Conservation (phyloP, 2,329 filamentous ascomycete genomes). For the Nothophaeocryptopus gaeumannii region DNA sequence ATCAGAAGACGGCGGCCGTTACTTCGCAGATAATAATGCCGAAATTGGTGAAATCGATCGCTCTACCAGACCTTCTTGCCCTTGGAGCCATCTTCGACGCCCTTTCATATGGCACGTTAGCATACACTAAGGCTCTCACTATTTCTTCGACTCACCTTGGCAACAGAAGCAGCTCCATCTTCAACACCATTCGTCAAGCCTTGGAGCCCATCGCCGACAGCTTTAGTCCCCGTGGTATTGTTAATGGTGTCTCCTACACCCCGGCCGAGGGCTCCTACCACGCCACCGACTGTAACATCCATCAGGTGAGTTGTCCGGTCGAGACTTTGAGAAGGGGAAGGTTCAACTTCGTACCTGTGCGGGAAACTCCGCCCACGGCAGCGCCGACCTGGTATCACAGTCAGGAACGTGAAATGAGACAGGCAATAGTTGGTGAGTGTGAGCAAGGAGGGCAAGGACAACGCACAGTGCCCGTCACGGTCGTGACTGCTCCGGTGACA, state of each 20-base stretch:
- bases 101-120: slow-evolving; percentile 11
- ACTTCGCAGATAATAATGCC: background rate
- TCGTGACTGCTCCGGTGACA: slow-evolving; percentile 28
- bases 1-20: background rate
- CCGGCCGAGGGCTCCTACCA: slow-evolving; percentile 49
- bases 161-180: slow-evolving; percentile 40
- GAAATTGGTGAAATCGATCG: too few relatives aligned
- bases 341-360: slow-evolving; percentile 35
- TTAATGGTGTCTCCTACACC: slow-evolving; percentile 46
- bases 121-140: too few relatives aligned
- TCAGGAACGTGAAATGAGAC: background rate
- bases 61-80: slow-evolving; percentile 13
- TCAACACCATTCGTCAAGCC: slow-evolving; percentile 44
- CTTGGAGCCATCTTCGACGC: slow-evolving; percentile 40
- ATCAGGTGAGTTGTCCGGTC: background rate
- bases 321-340: background rate
- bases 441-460: background rate
- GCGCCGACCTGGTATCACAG: slow-evolving; percentile 42
- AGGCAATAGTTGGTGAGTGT: background rate
- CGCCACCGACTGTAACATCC: slow-evolving; percentile 42
- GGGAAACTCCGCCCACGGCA: slow-evolving; percentile 51
- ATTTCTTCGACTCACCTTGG: slow-evolving; percentile 22
- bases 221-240: slow-evolving; percentile 43
- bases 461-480: slow-evolving; percentile 31
- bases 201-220: slow-evolving; percentile 42